Base-by-base conservation (phyloP, 2,329 filamentous ascomycete species). In the Leptoxyphium fumago region DNA sequence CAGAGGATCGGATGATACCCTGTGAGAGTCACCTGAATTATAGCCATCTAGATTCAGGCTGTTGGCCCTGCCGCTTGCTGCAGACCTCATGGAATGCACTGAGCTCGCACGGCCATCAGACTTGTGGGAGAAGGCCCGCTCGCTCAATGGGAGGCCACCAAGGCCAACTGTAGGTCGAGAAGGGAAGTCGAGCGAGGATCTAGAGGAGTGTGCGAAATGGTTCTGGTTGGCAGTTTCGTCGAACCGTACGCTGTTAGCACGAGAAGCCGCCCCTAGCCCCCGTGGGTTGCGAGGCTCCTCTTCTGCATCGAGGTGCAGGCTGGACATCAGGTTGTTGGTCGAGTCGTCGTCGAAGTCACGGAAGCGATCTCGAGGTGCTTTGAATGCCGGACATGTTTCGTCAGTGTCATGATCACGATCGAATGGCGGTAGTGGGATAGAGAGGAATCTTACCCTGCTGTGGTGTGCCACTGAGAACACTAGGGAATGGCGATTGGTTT, bases 241-340 rank as follows among this genome's bases (percentile, higher is more conserved):
- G 56, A 98, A 98, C 32, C 91, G 84, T 53, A 98, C 91, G 59
- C 91, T 96, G 61, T 96, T 96, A 40, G 91, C 89, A 54, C 91
- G 77, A 14, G 91, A 98, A 14, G 86, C 82, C 15, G 84, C 85
- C 43, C 91, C 85, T 50, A 89, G 77, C 29, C 48, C 55, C 48
- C 58, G 52, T 3, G 32, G 32, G 32, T 86, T 78, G 45, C 86
- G 80, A 29, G 84, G 84, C 58, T 88, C 83, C 49, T 96, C 87
- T 49, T 94, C 88, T 5, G 81, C 75, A 50, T 94, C 89, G 6
- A 96, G 71, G 46, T 88, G 84, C 46, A 95, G 73, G 43, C 83
- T 85, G 42, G 80, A 82, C 41, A 94, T 74, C 46, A 91, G 71
- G 55, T 80, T 84, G 57, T 82, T 82, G 40, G 82, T 79, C 51